A percentile compares a stretch with the other conserved stretches of the same genome.
Evolutionary conservation across 176 grass and related monocot genomes (phyloP).

Genomic region (Themeda triandra): DNA sequence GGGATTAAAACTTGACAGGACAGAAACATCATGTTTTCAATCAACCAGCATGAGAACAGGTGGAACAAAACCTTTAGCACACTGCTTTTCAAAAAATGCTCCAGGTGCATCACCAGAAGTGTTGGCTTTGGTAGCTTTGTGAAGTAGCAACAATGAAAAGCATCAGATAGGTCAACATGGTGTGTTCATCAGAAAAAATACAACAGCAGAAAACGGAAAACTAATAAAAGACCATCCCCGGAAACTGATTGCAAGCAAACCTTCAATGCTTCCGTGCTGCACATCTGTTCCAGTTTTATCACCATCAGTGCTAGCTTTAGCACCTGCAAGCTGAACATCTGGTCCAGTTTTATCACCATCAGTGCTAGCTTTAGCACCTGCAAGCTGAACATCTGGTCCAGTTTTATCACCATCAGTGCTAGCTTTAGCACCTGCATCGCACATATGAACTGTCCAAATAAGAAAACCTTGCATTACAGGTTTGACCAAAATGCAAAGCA

Average conservation of each 20-base stretch:
- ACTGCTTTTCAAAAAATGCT: conserved; percentile 6
- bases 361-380: conserved; percentile 25
- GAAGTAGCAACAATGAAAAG: not conserved
- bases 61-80: conserved; percentile 15
- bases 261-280: not conserved
- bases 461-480: not conserved
- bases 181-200: not conserved
- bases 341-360: not conserved
- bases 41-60: not conserved
- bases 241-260: conserved; percentile 5
- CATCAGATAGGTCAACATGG: conserved; percentile 8
- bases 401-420: conserved; percentile 2
- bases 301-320: no score
- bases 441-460: conserved; percentile 21
- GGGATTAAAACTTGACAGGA: not conserved
- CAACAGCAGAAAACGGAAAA: conserved; percentile 4
- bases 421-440: conserved; percentile 29
- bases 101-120: not conserved
- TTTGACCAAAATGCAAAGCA: not conserved
- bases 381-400: conserved; percentile 1
- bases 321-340: not conserved
- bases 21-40: not conserved
- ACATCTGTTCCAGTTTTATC: no score
- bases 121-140: conserved; percentile 10
- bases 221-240: not conserved